phyloP scores from a whole-genome alignment of 805 yeast genomes.

The Candida maltosa region DNA sequence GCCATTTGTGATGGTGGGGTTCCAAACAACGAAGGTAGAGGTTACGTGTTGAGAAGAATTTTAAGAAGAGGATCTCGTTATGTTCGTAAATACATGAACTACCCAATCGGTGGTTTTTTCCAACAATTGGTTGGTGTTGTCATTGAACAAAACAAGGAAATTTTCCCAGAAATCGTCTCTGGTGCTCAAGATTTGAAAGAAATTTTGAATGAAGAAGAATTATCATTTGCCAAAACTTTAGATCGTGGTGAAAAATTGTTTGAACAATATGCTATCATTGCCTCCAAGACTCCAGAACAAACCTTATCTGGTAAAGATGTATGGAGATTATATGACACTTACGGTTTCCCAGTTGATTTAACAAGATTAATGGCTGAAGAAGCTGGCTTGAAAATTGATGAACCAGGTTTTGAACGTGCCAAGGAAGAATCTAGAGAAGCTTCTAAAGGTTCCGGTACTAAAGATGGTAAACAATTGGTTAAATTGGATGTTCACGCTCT shows the following conservation, averaged over 20 bases:
- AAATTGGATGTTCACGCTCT: constrained; percentile 91
- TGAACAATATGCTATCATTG: constrained; percentile 85
- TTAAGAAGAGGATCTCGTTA: constrained; percentile 97
- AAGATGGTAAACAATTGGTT: constrained; percentile 53
- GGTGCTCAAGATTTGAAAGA: constrained; percentile 77
- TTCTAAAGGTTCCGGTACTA: constrained; percentile 79
- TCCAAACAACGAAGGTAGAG: constrained; percentile 98
- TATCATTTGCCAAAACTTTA: constrained; percentile 88
- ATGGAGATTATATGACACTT: constrained; percentile 97
- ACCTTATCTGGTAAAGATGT: constrained; percentile 89
- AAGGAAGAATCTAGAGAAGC: constrained; percentile 89
- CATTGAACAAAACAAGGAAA: constrained; percentile 79
- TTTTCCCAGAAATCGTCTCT: constrained; percentile 86
- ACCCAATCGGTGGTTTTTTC: constrained; percentile 92
- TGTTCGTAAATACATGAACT: constrained; percentile 92
- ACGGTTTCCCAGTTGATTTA: constrained; percentile 98
- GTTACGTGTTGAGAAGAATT: constrained; percentile 95
- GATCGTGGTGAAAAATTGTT: constrained; percentile 97
- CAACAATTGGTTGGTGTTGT: constrained; percentile 89
- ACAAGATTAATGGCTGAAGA: constrained; percentile 99
- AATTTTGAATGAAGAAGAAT: constrained; percentile 93
- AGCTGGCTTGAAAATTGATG: constrained; percentile 89
- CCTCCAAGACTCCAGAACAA: constrained; percentile 70
- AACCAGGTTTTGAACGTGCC: constrained; percentile 88
- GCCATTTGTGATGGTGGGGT: constrained; percentile 99